phyloP scores from a whole-genome alignment of 768 basidiomycete genomes.

The Boletus rubescentipes region DNA sequence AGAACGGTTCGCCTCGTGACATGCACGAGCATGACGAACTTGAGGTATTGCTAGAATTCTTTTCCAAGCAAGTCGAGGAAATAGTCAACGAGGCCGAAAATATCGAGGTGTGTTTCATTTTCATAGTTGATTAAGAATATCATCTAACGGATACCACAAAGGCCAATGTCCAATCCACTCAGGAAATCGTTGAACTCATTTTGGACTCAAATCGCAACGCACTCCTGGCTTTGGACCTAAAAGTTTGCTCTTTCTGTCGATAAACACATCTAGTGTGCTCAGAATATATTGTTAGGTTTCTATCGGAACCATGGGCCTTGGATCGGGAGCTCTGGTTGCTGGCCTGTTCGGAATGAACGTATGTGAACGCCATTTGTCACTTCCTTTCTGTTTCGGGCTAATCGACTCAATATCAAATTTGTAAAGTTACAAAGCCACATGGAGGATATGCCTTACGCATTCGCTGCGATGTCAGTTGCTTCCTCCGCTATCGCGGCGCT shows the following conservation, averaged over 20 bases:
- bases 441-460: constrained; percentile 73
- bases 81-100: constrained; percentile 91
- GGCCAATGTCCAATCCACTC: constrained; percentile 94
- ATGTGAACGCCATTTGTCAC: constrained; percentile 32
- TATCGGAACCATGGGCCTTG: constrained; percentile 93
- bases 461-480: constrained; percentile 59
- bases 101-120: constrained; percentile 58
- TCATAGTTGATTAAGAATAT: not conserved
- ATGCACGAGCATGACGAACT: constrained; percentile 88
- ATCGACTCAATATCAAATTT: constrained; percentile 22
- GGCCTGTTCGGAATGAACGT: constrained; percentile 98
- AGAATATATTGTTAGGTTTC: constrained; percentile 56
- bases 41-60: constrained; percentile 90
- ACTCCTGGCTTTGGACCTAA: constrained; percentile 85
- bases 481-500: constrained; percentile 59
- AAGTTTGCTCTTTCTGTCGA: constrained; percentile 44
- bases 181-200: constrained; percentile 97
- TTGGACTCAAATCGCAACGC: constrained; percentile 95
- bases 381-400: constrained; percentile 24
- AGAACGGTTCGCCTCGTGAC: constrained; percentile 56
- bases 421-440: constrained; percentile 70
- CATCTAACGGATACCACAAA: constrained; percentile 2
- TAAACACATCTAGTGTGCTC: not conserved
- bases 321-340: constrained; percentile 84
- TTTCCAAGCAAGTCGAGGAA: constrained; percentile 95